A percentile compares a stretch with the other conserved stretches of the same genome.
Conservation (phyloP, 2,329 filamentous ascomycete genomes). For the Colletotrichum melonis region DNA sequence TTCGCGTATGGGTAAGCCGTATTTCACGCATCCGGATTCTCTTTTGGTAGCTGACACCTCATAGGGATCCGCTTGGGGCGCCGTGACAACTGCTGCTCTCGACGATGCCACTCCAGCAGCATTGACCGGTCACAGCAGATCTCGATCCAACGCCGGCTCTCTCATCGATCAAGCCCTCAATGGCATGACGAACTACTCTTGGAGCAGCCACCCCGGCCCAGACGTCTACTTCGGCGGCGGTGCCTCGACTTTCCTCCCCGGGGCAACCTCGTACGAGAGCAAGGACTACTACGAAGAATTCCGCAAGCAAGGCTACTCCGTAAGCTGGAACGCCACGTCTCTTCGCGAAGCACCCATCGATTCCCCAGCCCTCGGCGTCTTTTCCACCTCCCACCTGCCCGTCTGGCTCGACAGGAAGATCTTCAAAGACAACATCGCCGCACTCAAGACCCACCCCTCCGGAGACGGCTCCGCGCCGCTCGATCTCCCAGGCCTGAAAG, state of each 20-base stretch:
- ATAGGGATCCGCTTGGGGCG: constrained; percentile 67
- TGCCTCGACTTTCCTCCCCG: constrained; percentile 81
- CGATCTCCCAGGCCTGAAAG: constrained; percentile 85
- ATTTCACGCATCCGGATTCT: fast-evolving
- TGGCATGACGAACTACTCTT: constrained; percentile 82
- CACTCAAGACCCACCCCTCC: constrained; percentile 74
- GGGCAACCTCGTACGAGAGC: constrained; percentile 72
- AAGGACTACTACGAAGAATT: constrained; percentile 86
- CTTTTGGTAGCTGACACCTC: neutral
- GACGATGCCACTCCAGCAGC: constrained; percentile 87
- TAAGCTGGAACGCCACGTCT: constrained; percentile 80
- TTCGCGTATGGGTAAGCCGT: constrained; percentile 72
- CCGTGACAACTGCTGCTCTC: constrained; percentile 82
- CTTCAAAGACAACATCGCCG: constrained; percentile 76
- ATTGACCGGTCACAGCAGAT: constrained; percentile 77
- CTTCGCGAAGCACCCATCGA: constrained; percentile 67
- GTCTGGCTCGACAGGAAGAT: constrained; percentile 90
- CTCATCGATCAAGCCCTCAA: constrained; percentile 82
- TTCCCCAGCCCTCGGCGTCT: constrained; percentile 79
- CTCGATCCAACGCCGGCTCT: constrained; percentile 74
- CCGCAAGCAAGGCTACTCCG: constrained; percentile 75
- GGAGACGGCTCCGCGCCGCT: constrained; percentile 72
- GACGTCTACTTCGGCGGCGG: constrained; percentile 88
- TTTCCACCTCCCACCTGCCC: constrained; percentile 78
- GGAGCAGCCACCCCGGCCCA: constrained; percentile 78